Evolutionary conservation across 2,329 filamentous ascomycete genomes (phyloP).

Genomic region (Talaromyces sp.): DNA sequence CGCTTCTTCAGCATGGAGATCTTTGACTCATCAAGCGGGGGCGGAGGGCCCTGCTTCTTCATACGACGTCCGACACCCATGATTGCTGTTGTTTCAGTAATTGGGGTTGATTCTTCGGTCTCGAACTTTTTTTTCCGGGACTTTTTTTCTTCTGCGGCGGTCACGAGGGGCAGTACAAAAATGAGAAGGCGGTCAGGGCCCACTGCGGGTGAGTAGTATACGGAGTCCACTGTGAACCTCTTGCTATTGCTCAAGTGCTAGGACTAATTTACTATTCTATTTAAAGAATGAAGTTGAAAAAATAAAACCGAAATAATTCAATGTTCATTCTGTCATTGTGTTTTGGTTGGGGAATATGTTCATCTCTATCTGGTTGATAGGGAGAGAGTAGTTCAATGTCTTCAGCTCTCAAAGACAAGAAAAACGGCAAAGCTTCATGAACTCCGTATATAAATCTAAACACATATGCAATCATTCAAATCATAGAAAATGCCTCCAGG

Average conservation of each 20-base stretch:
- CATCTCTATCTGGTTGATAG: no score
- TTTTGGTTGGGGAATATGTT: no score
- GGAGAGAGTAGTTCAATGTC: no score
- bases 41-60: conserved; percentile 90
- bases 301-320: no score
- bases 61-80: conserved; percentile 93
- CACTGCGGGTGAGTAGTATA: no score
- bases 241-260: no score
- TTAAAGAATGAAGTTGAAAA: no score
- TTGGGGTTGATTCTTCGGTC: conserved; percentile 25
- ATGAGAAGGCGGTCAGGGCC: conserved; percentile 1
- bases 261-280: no score
- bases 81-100: conserved; percentile 36
- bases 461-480: conserved; percentile 5
- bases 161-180: conserved; percentile 26
- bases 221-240: no score
- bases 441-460: no score
- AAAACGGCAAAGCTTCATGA: background rate
- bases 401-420: no score
- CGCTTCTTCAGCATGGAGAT: conserved; percentile 71
- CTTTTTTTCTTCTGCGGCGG: conserved; percentile 34
- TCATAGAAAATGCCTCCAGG: background rate
- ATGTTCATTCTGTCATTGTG: no score
- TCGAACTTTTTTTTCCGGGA: conserved; percentile 28
- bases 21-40: conserved; percentile 72